These are phyloP conservation scores for Dactylorhiza incarnata DNA, from an alignment of 106 monocot species.

Conservation along the genomic window DNA sequence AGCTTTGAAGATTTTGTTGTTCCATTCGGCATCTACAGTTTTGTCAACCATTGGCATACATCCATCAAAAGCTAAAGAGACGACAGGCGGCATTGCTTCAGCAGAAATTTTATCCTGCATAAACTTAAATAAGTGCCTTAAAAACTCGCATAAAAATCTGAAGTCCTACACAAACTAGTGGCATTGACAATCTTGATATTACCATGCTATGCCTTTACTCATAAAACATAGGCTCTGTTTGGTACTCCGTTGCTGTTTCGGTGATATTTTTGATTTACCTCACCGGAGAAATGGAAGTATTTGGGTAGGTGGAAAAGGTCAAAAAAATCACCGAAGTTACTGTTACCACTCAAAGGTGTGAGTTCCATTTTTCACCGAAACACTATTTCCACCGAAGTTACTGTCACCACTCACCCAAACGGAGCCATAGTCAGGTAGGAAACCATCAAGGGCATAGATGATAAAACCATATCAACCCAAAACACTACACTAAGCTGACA, in stretches of 20 bases:
- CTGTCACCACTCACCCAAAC: too few relatives aligned
- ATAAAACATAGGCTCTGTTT: background rate
- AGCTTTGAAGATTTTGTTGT: constrained; percentile 5
- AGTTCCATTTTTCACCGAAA: too few relatives aligned
- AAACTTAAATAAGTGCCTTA: background rate
- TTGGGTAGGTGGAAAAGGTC: too few relatives aligned
- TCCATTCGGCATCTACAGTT: constrained; percentile 25
- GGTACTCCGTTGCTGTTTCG: too few relatives aligned
- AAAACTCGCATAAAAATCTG: background rate
- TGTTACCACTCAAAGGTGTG: too few relatives aligned
- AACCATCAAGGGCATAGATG: background rate
- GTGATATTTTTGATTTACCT: too few relatives aligned
- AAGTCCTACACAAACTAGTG: background rate
- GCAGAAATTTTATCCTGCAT: constrained; percentile 7
- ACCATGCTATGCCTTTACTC: background rate
- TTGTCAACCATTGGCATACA: constrained; percentile 11
- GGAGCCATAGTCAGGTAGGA: background rate
- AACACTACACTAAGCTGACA: too few relatives aligned
- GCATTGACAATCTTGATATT: background rate
- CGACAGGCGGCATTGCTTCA: background rate
- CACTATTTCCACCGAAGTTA: too few relatives aligned
- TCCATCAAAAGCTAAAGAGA: background rate
- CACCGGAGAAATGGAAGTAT: too few relatives aligned
- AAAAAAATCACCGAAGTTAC: too few relatives aligned
- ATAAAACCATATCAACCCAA: too few relatives aligned